Base-by-base conservation (phyloP, 2,329 filamentous ascomycete genomes). In the Verticillium tricorpus region DNA sequence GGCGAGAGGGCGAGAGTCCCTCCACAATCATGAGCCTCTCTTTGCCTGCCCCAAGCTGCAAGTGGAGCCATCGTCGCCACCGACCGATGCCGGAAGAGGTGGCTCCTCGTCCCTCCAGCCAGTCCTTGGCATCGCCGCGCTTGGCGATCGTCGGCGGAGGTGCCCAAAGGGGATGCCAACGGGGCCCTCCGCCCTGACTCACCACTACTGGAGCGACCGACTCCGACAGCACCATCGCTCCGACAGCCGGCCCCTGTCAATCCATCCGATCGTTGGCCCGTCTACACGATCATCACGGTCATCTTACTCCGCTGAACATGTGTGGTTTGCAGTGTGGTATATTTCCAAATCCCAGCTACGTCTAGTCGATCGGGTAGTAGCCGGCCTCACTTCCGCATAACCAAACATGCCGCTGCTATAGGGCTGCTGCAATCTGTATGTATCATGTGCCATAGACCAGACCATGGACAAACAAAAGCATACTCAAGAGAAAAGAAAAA, bases 401-500 rank as follows among this genome's bases (percentile, higher is more conserved):
- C 59, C 61, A 61, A 52, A 31, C 14, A 8, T 22, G 34, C 34
- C 14, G 34, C 34, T 35, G 14, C 34, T 50, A n/a, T 5, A 28
- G 28, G 22, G 40, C 19, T 40, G 37, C 9, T 50, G 40, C 40
- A 50, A 50, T 50, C 40, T 50, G 40, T 50, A 22, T 50, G 40
- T 50, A 25, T n/a, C 40, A 34, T 15, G 50, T 61, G 40, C 45
- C 52, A n/a, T 58, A 19, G 28, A 28, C 28, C 28, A 52, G 39
- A 37, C n/a, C 56, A 58, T 32, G 55, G 61, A 40, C 59, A 59
- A 31, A 64, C 22, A 56, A 56, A 22, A 56, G 28, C 28, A 54
- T 45, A 57, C 56, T 61, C 57, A 61, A 40, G 61, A 61, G 59
- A 59, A 64, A 40, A 59, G 55, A 64, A 64, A 60, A 45, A 52